These are phyloP conservation scores for Microthlaspi erraticum DNA, from an alignment of 345 rosid genomes.

Conservation along the genomic window DNA sequence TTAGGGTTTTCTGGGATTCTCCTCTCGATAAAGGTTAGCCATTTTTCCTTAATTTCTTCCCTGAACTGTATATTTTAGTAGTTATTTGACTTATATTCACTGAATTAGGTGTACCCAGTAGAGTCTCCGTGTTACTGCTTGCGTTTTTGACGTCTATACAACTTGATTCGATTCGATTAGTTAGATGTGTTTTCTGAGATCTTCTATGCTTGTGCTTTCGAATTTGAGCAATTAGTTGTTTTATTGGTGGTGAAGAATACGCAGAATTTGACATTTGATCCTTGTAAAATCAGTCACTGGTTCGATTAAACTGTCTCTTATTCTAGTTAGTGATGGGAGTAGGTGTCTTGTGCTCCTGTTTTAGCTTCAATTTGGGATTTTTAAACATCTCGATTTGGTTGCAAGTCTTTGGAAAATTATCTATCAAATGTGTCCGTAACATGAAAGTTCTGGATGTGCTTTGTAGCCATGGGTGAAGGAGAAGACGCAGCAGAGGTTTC, in stretches of 20 bases:
- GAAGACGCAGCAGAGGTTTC: conserved; percentile 27
- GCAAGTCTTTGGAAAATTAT: neutral
- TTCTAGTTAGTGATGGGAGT: neutral
- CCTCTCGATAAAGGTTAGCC: conserved; percentile 30
- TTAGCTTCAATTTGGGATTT: neutral
- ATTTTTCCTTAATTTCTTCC: neutral
- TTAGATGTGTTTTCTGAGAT: neutral
- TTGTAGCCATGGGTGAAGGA: conserved; percentile 37
- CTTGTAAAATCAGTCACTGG: neutral
- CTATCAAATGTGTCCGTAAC: neutral
- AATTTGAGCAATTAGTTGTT: neutral
- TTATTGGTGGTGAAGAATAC: conserved; percentile 6
- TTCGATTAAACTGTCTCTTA: neutral
- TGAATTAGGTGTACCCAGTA: neutral
- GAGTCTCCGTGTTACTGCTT: neutral
- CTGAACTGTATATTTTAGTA: neutral
- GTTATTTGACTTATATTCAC: neutral
- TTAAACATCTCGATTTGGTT: neutral
- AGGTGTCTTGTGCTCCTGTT: neutral
- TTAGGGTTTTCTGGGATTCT: conserved; percentile 35
- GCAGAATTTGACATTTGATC: neutral
- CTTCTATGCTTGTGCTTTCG: neutral
- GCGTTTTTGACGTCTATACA: neutral
- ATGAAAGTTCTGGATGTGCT: conserved; percentile 11
- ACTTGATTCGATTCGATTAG: neutral